Base-by-base conservation (phyloP, 164 flowering plant genomes). In the Macadamia tetraphylla region DNA sequence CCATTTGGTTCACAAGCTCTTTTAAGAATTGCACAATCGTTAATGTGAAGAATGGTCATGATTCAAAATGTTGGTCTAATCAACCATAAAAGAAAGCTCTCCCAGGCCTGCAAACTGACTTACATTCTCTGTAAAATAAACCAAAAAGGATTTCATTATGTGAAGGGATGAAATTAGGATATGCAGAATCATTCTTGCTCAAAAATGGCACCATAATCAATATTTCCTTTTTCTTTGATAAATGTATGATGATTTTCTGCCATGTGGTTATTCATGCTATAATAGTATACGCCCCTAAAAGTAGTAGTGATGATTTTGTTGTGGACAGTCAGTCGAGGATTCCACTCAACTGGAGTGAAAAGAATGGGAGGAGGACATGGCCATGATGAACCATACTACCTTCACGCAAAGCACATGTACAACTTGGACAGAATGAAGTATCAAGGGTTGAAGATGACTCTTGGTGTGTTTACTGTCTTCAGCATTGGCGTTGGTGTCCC, bases 341-440 rank as follows among this genome's bases (percentile, higher is more conserved):
- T 92, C 65, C 98, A 92, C 73, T 86, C 98, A n/a, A 92, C 95
- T 51, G 88, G 84, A 1, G 84, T 83, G 74, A 88, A 86, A 81
- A 87, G 84, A 68, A 87, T 84, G 92, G 91, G 90, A 65, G 91
- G 90, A 65, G 80, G 77, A 29, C 84, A 83, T 73, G 89, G 78
- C 42, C 92, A 88, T 66, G 91, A 88, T 61, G 97, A 93, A 62
- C 92, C 96, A 65, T 86, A 48, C 69, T 93, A 93, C 75, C 66
- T 91, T 29, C 98, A 93, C 63, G 92, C 97, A 1, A 88, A 91
- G 76, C 98, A 91, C 80, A 93, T 93, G 98, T 93, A 93, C 79
- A 91, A 93, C 84, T 81, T 93, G 86, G 97, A 91, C 79, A 85
- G 87, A 82, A 90, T 94, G 97, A 86, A 81, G 58, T 57, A 83